phyloP scores from a whole-genome alignment of 805 yeast genomes.

The Suhomyces prunicola region DNA sequence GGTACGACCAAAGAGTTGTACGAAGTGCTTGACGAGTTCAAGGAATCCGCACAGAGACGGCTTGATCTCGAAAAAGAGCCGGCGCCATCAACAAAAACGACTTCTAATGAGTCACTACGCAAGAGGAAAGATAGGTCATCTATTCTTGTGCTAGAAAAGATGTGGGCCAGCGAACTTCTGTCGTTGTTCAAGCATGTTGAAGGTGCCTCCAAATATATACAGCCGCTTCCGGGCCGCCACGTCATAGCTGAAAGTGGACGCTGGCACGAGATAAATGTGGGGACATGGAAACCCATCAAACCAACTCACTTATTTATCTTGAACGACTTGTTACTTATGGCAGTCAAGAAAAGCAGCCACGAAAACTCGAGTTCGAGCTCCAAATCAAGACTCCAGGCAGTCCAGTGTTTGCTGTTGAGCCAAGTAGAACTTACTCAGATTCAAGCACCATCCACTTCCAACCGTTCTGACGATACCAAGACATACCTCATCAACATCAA shows the following conservation, averaged over 20 bases:
- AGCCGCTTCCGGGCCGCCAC: constrained; percentile 76
- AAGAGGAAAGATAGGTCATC: constrained; percentile 60
- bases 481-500: constrained; percentile 45
- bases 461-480: constrained; percentile 17
- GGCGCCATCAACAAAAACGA: constrained; percentile 6
- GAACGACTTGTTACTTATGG: constrained; percentile 74
- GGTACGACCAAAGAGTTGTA: constrained; percentile 56
- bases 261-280: constrained; percentile 84
- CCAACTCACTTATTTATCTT: constrained; percentile 73
- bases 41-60: constrained; percentile 57
- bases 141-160: constrained; percentile 66
- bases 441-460: constrained; percentile 17
- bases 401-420: constrained; percentile 73
- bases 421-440: constrained; percentile 52
- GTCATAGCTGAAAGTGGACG: constrained; percentile 73
- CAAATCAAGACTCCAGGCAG: constrained; percentile 55
- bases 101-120: not conserved
- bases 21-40: constrained; percentile 56
- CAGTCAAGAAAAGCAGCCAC: constrained; percentile 50
- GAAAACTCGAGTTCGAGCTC: constrained; percentile 19
- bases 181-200: constrained; percentile 78
- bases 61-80: constrained; percentile 43
- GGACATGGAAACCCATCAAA: constrained; percentile 77
- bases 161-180: constrained; percentile 76
- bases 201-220: constrained; percentile 80